Percentiles rank a stretch among this genome's conserved stretches.
Conservation (phyloP, 768 basidiomycete species). For the Sistotremastrum niveocremeum region DNA sequence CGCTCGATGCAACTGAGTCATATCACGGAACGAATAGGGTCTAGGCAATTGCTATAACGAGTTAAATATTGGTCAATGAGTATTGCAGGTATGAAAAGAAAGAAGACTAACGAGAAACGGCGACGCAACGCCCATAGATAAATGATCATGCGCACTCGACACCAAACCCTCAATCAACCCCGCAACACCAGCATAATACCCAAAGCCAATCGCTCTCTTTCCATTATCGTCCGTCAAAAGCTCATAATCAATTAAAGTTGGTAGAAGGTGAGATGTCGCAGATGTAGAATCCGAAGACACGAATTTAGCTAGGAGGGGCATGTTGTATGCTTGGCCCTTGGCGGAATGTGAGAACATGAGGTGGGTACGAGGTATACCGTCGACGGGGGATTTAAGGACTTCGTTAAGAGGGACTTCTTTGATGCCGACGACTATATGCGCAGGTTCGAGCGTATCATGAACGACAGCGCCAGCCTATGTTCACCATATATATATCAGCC, state of each 20-base stretch:
- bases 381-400: conserved; percentile 34
- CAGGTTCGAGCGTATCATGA: conserved; percentile 37
- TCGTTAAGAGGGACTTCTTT: conserved; percentile 70
- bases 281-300: conserved; percentile 20
- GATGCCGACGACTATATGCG: conserved; percentile 75
- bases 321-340: conserved; percentile 82
- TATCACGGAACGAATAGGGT: conserved; percentile 57
- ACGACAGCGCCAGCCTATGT: conserved; percentile 66
- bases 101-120: conserved; percentile 58
- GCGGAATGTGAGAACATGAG: conserved; percentile 89
- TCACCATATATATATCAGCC: too few relatives aligned
- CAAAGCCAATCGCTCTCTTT: conserved; percentile 79
- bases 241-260: conserved; percentile 75
- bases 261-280: conserved; percentile 16
- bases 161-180: conserved; percentile 74
- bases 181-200: conserved; percentile 86
- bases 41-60: conserved; percentile 54
- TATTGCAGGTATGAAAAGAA: not conserved
- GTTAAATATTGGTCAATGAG: not conserved
- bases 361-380: conserved; percentile 44
- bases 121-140: conserved; percentile 66
- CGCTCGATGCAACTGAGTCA: conserved; percentile 38
- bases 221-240: conserved; percentile 47
- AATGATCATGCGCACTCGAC: conserved; percentile 63
- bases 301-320: conserved; percentile 58